phyloP scores from a whole-genome alignment of 257 asterid species.

The Forsythia suspensa region DNA sequence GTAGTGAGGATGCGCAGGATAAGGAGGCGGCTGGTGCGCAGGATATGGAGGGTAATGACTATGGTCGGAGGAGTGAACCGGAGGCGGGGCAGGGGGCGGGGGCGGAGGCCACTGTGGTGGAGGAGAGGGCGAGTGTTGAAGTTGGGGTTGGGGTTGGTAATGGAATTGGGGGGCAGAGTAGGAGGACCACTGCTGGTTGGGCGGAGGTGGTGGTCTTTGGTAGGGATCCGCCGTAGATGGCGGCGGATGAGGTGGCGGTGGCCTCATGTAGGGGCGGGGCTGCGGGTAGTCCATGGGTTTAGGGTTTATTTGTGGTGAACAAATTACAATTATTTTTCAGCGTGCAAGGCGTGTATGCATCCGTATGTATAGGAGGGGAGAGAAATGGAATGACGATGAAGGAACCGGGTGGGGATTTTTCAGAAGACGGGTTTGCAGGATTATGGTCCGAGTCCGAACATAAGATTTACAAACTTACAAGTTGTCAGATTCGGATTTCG shows the following conservation, averaged over 20 bases:
- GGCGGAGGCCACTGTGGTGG: conserved; percentile 66
- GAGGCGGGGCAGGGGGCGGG: conserved; percentile 51
- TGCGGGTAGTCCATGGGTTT: conserved; percentile 70
- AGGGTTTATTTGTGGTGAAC: conserved; percentile 35
- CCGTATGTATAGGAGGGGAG: neutral
- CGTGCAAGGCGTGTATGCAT: neutral
- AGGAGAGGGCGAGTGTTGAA: conserved; percentile 56
- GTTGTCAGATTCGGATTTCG: too few relatives aligned
- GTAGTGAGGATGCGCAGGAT: conserved; percentile 45
- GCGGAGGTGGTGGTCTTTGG: conserved; percentile 48
- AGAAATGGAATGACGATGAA: neutral
- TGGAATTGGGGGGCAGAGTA: conserved; percentile 61
- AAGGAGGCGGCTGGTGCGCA: conserved; percentile 51
- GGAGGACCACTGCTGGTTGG: conserved; percentile 52
- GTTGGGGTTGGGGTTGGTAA: conserved; percentile 61
- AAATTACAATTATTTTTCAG: neutral
- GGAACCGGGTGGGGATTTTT: neutral
- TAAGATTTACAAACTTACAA: too few relatives aligned
- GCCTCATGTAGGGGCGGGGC: conserved; percentile 57
- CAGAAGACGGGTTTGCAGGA: neutral
- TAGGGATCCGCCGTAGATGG: conserved; percentile 61
- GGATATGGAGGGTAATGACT: conserved; percentile 43
- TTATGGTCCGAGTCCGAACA: neutral
- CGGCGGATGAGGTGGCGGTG: conserved; percentile 51
- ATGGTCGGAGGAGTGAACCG: conserved; percentile 39